Evolutionary conservation across 139 green algal genomes (phyloP).

Genomic region (Ettlia oleoabundans): DNA sequence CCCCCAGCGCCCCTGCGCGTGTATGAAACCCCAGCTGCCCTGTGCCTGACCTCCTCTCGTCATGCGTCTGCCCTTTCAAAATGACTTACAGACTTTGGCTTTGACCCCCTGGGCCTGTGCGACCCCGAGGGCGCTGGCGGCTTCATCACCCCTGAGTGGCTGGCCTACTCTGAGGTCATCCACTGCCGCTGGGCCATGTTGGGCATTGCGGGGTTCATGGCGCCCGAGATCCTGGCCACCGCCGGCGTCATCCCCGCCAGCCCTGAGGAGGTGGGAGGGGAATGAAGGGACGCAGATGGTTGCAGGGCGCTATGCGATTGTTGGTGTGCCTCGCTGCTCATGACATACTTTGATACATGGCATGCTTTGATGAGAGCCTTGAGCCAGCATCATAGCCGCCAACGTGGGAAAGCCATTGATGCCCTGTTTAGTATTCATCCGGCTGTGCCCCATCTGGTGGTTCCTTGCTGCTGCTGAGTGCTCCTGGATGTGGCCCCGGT

Average conservation of each 20-base stretch:
- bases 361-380: too few species aligned
- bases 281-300: background rate
- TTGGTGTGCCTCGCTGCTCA: too few species aligned
- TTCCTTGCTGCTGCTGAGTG: too few species aligned
- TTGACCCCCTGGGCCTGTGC: conserved; percentile 93
- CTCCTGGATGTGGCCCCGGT: background rate
- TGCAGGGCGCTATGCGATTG: background rate
- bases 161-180: conserved; percentile 80
- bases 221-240: conserved; percentile 91
- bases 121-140: conserved; percentile 91
- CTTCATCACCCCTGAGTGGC: conserved; percentile 95
- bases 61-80: conserved; percentile 3
- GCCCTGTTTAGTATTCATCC: too few species aligned
- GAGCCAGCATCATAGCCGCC: too few species aligned
- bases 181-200: conserved; percentile 96
- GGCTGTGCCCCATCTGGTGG: too few species aligned
- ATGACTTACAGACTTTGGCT: conserved; percentile 78
- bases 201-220: conserved; percentile 91
- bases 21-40: background rate
- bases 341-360: too few species aligned
- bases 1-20: background rate
- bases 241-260: conserved; percentile 80
- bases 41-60: background rate
- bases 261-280: conserved; percentile 72
- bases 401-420: too few species aligned